Conservation (phyloP, 352 stramenopile genomes). For the Phytophthora citrophthora region DNA sequence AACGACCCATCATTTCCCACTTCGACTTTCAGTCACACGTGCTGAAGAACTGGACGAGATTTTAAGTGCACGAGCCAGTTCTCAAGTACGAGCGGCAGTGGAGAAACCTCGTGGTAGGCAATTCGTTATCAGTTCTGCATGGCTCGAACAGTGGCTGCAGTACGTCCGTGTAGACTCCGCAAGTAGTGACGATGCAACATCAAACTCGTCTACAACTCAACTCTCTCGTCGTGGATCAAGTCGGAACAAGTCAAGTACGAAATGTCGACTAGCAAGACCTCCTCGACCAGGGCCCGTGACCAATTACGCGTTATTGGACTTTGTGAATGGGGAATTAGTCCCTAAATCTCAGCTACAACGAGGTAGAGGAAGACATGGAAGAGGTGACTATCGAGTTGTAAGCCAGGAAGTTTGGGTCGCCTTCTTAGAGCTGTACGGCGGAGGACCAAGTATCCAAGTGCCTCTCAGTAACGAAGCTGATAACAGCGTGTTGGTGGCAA, state of each 20-base stretch:
- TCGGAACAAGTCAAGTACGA: conserved; percentile 14
- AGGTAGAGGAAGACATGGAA: conserved; percentile 42
- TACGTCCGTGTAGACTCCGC: conserved; percentile 61
- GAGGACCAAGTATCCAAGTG: conserved; percentile 66
- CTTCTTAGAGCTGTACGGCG: conserved; percentile 65
- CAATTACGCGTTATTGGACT: conserved; percentile 73
- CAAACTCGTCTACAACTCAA: conserved; percentile 1
- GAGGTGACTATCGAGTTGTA: conserved; percentile 66
- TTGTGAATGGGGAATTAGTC: conserved; percentile 66
- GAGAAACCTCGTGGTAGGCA: conserved; percentile 28
- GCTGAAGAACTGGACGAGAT: conserved; percentile 68
- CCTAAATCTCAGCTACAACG: conserved; percentile 48
- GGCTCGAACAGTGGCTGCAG: conserved; percentile 73
- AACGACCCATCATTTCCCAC: conserved; percentile 32
- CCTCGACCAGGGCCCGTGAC: conserved; percentile 58
- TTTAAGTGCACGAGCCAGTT: conserved; percentile 47
- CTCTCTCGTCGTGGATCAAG: conserved; percentile 4
- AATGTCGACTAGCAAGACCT: conserved; percentile 18
- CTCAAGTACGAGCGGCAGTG: conserved; percentile 22
- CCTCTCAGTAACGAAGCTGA: conserved; percentile 15
- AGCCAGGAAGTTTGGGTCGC: conserved; percentile 74
- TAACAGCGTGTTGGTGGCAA: neutral
- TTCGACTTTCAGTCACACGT: conserved; percentile 35
- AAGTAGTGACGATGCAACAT: conserved; percentile 10
- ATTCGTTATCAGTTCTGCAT: conserved; percentile 64